phyloP scores from a whole-genome alignment of 2,329 filamentous ascomycete species.

The Capronia epimyces region DNA sequence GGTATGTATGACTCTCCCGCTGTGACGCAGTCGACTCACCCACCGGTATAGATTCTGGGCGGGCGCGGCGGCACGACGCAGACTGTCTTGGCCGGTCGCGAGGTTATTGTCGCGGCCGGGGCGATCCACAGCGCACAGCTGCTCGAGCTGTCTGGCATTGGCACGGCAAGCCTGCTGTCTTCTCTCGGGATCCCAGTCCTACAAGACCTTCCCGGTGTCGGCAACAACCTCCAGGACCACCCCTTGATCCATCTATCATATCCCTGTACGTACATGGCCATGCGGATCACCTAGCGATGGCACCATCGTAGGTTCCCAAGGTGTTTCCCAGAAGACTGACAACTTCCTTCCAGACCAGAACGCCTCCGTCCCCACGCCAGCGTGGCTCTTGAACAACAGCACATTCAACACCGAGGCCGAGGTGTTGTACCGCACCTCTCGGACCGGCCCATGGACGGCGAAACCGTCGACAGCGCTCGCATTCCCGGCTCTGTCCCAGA shows the following conservation, averaged over 20 bases:
- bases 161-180: constrained; percentile 36
- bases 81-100: constrained; percentile 33
- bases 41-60: neutral
- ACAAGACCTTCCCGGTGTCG: constrained; percentile 46
- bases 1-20: constrained; percentile 2
- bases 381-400: constrained; percentile 26
- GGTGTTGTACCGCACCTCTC: constrained; percentile 13
- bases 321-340: constrained; percentile 12
- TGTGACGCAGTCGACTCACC: too few species aligned
- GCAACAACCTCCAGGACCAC: constrained; percentile 36
- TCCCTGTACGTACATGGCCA: too few species aligned
- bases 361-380: constrained; percentile 22
- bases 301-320: too few species aligned
- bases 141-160: constrained; percentile 49
- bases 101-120: constrained; percentile 43
- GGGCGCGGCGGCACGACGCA: constrained; percentile 3
- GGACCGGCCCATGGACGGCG: constrained; percentile 30
- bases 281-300: too few species aligned
- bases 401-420: constrained; percentile 17
- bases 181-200: constrained; percentile 39
- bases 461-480: constrained; percentile 29
- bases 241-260: constrained; percentile 24
- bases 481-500: constrained; percentile 29
- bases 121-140: constrained; percentile 42
- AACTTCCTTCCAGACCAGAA: constrained; percentile 20